Base-by-base conservation (phyloP, 2,329 filamentous ascomycete species). In the Penicillium sp. region DNA sequence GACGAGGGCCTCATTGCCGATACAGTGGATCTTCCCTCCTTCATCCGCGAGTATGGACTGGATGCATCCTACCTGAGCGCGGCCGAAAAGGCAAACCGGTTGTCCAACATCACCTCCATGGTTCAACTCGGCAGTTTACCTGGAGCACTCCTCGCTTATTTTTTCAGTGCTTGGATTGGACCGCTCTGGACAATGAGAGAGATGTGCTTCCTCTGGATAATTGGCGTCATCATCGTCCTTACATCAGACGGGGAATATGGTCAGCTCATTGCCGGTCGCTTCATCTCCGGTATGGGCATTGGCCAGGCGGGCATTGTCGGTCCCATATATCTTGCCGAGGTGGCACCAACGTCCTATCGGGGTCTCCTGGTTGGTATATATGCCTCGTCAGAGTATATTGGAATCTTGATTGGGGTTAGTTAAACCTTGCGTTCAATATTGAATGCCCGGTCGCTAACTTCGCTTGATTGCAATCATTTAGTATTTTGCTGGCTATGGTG, bases 111-210 rank as follows among this genome's bases (percentile, higher is more conserved):
- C 19, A 49, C 46, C 4, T 49, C 46, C 19, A 49, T 49, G 46
- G 13, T 49, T n/a, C 46, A 49, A 11, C 29, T 49, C 3, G 46
- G 46, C n/a, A 49, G 21, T n/a, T 16, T 49, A 24, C 46, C 46
- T 3, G 46, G 46, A 8, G 46, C 26, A 16, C 6, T 49, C 8
- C 37, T 48, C 14, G 53, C 47, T 6, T 55, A 50, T 21, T 29
- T 55, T 16, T 43, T 44, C 26, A 45, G 53, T 24, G 26, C 46
- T 11, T 49, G 47, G 13, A 55, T 55, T 24, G 53, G 53, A 8
- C 47, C 39, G 9, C 29, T 55, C 8, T 55, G 53, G 53, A 44
- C 53, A 2, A 55, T 49, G 19, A 39, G 53, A 26, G 45, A 55
- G 10, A 19, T 55, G n/a, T 55, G 53, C 6, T 6, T 50, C 9